Percentiles rank a stretch among this genome's conserved stretches.
Evolutionary conservation across 768 basidiomycete species (phyloP).

Genomic region (Gymnopilus junonius): DNA sequence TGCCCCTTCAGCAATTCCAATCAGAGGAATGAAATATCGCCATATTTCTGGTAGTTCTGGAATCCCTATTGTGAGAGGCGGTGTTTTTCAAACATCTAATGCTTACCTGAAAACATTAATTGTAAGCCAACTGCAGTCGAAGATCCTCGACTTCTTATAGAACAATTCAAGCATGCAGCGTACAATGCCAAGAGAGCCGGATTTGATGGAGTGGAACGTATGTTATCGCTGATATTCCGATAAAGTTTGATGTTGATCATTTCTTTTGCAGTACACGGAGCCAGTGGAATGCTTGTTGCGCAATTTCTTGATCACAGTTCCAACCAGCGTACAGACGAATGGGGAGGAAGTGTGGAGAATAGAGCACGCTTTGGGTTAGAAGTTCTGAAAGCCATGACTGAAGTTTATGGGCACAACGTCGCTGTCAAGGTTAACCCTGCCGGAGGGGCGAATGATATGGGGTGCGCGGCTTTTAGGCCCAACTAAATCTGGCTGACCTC

Average conservation of each 20-base stretch:
- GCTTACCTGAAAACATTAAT: neutral
- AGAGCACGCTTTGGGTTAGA: conserved; percentile 58
- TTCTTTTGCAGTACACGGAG: conserved; percentile 40
- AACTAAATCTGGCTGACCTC: neutral
- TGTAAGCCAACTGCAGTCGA: conserved; percentile 43
- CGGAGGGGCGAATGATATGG: conserved; percentile 52
- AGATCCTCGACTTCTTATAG: conserved; percentile 44
- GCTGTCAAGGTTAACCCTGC: conserved; percentile 48
- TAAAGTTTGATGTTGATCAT: neutral
- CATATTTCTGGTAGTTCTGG: conserved; percentile 40
- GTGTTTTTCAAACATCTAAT: too few relatives aligned
- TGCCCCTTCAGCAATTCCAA: conserved; percentile 47
- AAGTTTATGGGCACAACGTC: conserved; percentile 49
- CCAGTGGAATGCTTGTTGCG: conserved; percentile 47
- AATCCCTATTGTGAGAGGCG: conserved; percentile 45
- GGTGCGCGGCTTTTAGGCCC: conserved; percentile 25
- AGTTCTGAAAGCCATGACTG: conserved; percentile 45
- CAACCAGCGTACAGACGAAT: conserved; percentile 58
- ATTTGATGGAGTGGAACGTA: conserved; percentile 59
- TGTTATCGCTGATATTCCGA: neutral
- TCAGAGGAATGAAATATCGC: conserved; percentile 45
- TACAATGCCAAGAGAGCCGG: conserved; percentile 55
- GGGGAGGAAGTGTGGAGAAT: conserved; percentile 64
- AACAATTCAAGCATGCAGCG: conserved; percentile 47
- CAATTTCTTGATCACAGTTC: conserved; percentile 54